These are phyloP conservation scores for Protomyces inundatus DNA, from an alignment of 1,139 yeast species.

Conservation along the genomic window DNA sequence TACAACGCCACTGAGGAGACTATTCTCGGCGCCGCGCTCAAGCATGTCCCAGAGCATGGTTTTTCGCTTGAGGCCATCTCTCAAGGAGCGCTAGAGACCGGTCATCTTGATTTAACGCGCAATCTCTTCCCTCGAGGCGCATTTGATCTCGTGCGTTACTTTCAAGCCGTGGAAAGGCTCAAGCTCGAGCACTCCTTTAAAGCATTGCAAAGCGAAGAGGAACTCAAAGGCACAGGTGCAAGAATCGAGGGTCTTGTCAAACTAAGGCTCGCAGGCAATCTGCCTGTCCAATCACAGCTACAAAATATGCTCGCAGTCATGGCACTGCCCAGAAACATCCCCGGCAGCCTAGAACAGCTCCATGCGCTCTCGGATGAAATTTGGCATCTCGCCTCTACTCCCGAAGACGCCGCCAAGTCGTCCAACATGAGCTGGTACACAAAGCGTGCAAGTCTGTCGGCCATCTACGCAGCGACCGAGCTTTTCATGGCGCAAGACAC, in stretches of 20 bases:
- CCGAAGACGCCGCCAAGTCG: slow-evolving; percentile 60
- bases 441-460: slow-evolving; percentile 65
- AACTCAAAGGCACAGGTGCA: slow-evolving; percentile 37
- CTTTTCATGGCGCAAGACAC: slow-evolving; percentile 74
- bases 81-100: slow-evolving; percentile 56
- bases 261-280: slow-evolving; percentile 59
- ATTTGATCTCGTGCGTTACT: slow-evolving; percentile 61
- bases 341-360: slow-evolving; percentile 57
- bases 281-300: slow-evolving; percentile 46
- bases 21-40: slow-evolving; percentile 48
- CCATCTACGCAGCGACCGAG: slow-evolving; percentile 66
- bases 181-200: slow-evolving; percentile 34
- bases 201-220: slow-evolving; percentile 35
- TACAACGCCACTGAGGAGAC: slow-evolving; percentile 40
- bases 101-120: slow-evolving; percentile 62
- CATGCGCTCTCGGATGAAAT: slow-evolving; percentile 77
- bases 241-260: slow-evolving; percentile 49
- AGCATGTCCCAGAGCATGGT: slow-evolving; percentile 62
- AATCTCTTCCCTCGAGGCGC: slow-evolving; percentile 55
- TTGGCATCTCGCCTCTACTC: slow-evolving; percentile 52
- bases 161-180: slow-evolving; percentile 50
- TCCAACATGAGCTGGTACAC: slow-evolving; percentile 90
- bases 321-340: slow-evolving; percentile 51
- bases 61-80: slow-evolving; percentile 59
- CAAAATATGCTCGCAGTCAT: slow-evolving; percentile 50